phyloP scores from a whole-genome alignment of 164 flowering plant genomes.

The Houttuynia cordata region DNA sequence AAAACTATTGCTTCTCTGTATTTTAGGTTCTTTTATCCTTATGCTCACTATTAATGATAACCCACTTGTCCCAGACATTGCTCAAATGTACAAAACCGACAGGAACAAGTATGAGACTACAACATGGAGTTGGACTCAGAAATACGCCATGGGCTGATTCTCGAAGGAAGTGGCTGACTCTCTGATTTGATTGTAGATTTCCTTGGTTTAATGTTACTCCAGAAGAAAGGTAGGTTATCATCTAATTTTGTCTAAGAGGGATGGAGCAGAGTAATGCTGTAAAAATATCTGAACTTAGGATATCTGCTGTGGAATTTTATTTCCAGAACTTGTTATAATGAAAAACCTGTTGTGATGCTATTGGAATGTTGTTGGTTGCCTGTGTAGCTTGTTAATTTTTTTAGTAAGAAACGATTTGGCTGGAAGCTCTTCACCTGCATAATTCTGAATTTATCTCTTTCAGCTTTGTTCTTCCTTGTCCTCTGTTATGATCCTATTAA shows the following conservation, averaged over 20 bases:
- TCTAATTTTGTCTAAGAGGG: too few species aligned
- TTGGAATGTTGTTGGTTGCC: not conserved
- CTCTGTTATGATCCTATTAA: too few species aligned
- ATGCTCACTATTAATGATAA: slow-evolving; percentile 39
- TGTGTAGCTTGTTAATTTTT: not conserved
- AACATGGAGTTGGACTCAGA: slow-evolving; percentile 53
- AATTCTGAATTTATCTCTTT: too few species aligned
- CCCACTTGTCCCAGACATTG: slow-evolving; percentile 50
- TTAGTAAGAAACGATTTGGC: not conserved
- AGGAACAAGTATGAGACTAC: slow-evolving; percentile 40
- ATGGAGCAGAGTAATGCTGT: not conserved
- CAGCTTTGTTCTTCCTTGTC: too few species aligned
- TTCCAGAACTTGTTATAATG: not conserved
- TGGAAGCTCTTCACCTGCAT: not conserved
- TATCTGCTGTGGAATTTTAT: not conserved
- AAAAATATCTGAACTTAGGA: not conserved
- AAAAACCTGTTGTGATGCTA: not conserved
- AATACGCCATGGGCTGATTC: slow-evolving; percentile 37
- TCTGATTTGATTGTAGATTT: not conserved
- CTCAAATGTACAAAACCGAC: slow-evolving; percentile 46
- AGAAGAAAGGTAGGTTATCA: not conserved
- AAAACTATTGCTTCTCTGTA: not conserved
- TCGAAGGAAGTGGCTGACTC: not conserved
- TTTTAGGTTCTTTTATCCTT: slow-evolving; percentile 38
- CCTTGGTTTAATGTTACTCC: not conserved